Percentiles rank a stretch among this genome's conserved stretches.
phyloP scores from a whole-genome alignment of 345 rosid species.

The Lagerstroemia speciosa region DNA sequence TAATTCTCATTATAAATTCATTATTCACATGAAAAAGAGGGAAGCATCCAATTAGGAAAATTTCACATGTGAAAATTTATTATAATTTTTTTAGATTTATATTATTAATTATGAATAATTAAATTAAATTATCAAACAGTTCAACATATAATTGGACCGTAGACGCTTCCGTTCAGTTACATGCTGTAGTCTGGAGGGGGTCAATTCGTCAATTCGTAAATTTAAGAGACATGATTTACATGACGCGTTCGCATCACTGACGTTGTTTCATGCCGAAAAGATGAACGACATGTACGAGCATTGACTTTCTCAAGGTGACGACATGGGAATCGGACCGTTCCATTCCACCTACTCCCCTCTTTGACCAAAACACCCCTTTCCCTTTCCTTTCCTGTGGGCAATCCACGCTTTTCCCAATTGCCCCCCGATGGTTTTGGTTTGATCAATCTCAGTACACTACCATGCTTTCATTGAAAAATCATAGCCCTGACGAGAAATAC shows the following conservation, averaged over 20 bases:
- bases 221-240: background rate
- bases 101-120: too few species aligned
- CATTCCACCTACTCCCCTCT: slow-evolving; percentile 23
- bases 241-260: background rate
- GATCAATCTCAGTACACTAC: background rate
- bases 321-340: slow-evolving; percentile 5
- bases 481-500: too few species aligned
- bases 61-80: too few species aligned
- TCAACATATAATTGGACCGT: too few species aligned
- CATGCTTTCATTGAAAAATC: too few species aligned
- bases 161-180: too few species aligned
- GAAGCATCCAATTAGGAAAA: too few species aligned
- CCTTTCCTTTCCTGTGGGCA: background rate
- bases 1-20: too few species aligned
- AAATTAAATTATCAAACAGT: too few species aligned
- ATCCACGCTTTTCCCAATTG: background rate
- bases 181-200: too few species aligned
- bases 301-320: slow-evolving; percentile 1
- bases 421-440: background rate
- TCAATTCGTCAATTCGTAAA: background rate
- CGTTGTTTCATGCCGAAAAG: background rate
- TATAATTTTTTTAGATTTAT: too few species aligned
- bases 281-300: background rate
- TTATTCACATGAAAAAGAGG: too few species aligned
- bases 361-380: slow-evolving; percentile 19